Percentiles rank a stretch among this genome's conserved stretches.
Evolutionary conservation across 495 filamentous ascomycete species (phyloP).

Genomic region (Penicillium roqueforti): DNA sequence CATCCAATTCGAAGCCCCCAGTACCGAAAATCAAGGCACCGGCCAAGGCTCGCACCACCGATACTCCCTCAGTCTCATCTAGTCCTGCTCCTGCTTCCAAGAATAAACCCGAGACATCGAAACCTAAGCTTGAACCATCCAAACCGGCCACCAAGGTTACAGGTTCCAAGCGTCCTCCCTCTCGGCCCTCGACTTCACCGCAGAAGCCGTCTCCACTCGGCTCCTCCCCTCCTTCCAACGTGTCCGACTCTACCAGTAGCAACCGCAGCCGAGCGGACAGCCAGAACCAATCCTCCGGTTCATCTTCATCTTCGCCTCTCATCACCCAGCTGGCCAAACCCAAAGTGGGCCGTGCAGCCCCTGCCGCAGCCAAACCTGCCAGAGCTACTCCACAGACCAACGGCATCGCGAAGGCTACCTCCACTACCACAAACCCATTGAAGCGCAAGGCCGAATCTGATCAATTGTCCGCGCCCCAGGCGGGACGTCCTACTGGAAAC

Average conservation of each 20-base stretch:
- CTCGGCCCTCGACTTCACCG: slow-evolving; percentile 51
- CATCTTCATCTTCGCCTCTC: slow-evolving; percentile 42
- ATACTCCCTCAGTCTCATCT: no score
- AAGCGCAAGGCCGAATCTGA: slow-evolving; percentile 48
- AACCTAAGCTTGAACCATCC: slow-evolving; percentile 24
- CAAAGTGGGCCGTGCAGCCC: slow-evolving; percentile 14
- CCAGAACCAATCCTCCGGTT: slow-evolving; percentile 41
- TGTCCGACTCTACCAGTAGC: slow-evolving; percentile 55
- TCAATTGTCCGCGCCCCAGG: slow-evolving; percentile 23
- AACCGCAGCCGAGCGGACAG: slow-evolving; percentile 40
- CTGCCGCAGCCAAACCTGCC: slow-evolving; percentile 12
- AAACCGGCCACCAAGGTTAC: slow-evolving; percentile 24
- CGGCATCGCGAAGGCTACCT: slow-evolving; percentile 24
- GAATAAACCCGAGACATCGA: slow-evolving; percentile 17
- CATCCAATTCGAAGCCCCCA: slow-evolving; percentile 8
- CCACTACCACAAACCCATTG: slow-evolving; percentile 35
- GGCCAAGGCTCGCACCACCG: slow-evolving; percentile 16
- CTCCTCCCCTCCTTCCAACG: slow-evolving; percentile 72
- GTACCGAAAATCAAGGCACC: slow-evolving; percentile 8
- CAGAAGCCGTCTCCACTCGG: slow-evolving; percentile 71
- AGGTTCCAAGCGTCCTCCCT: slow-evolving; percentile 35
- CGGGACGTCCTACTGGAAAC: slow-evolving; percentile 31
- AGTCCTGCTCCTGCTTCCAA: neutral
- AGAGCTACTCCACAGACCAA: slow-evolving; percentile 20
- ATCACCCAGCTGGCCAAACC: slow-evolving; percentile 37